Percentiles rank a stretch among this genome's conserved stretches.
These are phyloP conservation scores for Wallacemonas collosoma DNA, from an alignment of 208 protist genomes.

Conservation along the genomic window DNA sequence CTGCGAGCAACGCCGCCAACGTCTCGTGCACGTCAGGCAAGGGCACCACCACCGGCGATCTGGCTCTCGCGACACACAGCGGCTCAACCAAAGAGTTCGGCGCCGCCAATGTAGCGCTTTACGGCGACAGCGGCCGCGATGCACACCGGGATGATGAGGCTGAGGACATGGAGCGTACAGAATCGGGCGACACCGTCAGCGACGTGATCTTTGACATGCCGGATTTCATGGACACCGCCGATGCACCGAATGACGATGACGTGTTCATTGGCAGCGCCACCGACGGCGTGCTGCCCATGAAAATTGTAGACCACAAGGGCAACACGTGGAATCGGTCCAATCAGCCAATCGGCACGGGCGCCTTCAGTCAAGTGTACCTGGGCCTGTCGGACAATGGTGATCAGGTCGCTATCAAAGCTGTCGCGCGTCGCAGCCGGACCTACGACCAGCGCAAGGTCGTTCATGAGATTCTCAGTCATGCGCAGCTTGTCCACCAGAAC, in stretches of 20 bases:
- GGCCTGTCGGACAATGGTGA: constrained; percentile 70
- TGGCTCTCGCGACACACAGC: neutral
- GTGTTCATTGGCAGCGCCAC: neutral
- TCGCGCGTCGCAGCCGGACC: constrained; percentile 57
- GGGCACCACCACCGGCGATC: neutral
- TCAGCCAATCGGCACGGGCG: constrained; percentile 62
- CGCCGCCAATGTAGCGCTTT: too few relatives aligned
- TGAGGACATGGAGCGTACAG: neutral
- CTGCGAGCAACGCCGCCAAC: constrained; percentile 5
- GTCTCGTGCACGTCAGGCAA: constrained; percentile 4
- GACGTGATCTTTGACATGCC: constrained; percentile 10
- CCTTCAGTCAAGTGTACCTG: constrained; percentile 74
- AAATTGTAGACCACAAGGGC: constrained; percentile 55
- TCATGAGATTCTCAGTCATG: constrained; percentile 61
- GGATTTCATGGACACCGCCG: constrained; percentile 8
- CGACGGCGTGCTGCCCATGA: constrained; percentile 44
- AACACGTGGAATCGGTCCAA: constrained; percentile 64
- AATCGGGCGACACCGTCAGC: neutral
- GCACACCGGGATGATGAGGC: neutral
- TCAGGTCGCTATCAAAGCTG: constrained; percentile 85
- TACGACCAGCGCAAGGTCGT: constrained; percentile 66
- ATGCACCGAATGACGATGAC: constrained; percentile 10
- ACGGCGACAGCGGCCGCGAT: neutral
- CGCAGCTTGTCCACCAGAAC: constrained; percentile 72
- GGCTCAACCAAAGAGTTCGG: neutral